Conservation (phyloP, 140 eudicot genomes). For the Anethum foeniculum region DNA sequence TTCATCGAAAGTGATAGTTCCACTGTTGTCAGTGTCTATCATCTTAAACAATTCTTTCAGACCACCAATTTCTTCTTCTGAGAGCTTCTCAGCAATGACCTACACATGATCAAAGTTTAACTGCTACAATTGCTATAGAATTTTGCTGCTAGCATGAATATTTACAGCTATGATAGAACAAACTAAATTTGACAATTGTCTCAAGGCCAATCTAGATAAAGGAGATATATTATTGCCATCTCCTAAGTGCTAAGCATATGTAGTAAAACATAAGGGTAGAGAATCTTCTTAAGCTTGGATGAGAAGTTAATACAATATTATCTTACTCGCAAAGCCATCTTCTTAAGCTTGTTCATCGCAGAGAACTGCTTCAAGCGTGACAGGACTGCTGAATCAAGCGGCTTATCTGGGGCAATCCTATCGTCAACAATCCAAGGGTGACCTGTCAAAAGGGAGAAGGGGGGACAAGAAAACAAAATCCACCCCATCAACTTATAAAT, state of each 20-base stretch:
- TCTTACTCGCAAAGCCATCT: conserved; percentile 82
- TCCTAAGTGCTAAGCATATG: not conserved
- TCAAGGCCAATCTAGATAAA: not conserved
- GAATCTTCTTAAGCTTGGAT: not conserved
- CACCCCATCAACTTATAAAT: not conserved
- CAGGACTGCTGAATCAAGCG: conserved; percentile 77
- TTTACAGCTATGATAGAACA: not conserved
- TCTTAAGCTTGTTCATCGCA: conserved; percentile 86
- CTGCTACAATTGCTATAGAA: not conserved
- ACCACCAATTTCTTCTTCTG: conserved; percentile 78
- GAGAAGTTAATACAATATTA: not conserved
- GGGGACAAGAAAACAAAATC: not conserved
- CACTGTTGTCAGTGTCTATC: conserved; percentile 71
- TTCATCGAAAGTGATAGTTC: conserved; percentile 69
- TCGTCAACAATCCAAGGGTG: conserved; percentile 94
- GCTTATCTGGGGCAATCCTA: conserved; percentile 74
- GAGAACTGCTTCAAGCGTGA: conserved; percentile 83
- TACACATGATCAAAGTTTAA: conserved; percentile 16
- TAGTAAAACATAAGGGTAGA: not conserved
- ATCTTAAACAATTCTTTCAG: conserved; percentile 58
- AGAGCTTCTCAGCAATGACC: conserved; percentile 69
- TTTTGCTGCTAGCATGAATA: not conserved
- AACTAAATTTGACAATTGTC: not conserved
- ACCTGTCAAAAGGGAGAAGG: conserved; percentile 25
- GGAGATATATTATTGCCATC: not conserved